phyloP scores from a whole-genome alignment of 2,329 filamentous ascomycete species.

The Ophiosphaerella korrae region DNA sequence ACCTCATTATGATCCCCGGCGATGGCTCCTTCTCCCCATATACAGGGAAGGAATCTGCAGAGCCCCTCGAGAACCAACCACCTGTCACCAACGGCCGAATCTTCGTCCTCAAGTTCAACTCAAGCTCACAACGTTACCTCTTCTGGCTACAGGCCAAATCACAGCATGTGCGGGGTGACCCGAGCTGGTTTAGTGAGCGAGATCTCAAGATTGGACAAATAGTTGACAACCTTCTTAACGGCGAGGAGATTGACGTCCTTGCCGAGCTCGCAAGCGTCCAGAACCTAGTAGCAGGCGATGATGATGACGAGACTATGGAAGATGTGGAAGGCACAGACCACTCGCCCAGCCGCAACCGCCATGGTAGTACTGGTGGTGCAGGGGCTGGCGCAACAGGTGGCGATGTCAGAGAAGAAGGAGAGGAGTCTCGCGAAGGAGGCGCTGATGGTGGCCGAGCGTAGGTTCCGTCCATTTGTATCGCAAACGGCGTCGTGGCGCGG shows the following conservation, averaged over 20 bases:
- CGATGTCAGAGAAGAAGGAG: constrained; percentile 88
- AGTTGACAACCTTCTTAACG: constrained; percentile 82
- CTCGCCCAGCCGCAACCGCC: constrained; percentile 36
- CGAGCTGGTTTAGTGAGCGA: constrained; percentile 80
- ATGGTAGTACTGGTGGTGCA: constrained; percentile 71
- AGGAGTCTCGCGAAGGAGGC: constrained; percentile 86
- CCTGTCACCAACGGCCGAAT: constrained; percentile 80
- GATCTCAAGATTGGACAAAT: constrained; percentile 88
- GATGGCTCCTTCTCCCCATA: constrained; percentile 90
- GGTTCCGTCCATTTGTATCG: constrained; percentile 61
- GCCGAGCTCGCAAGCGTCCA: constrained; percentile 67
- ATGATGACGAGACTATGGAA: constrained; percentile 71
- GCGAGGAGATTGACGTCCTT: constrained; percentile 82
- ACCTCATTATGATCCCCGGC: constrained; percentile 90
- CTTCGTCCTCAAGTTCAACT: constrained; percentile 91
- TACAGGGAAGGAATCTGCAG: constrained; percentile 56
- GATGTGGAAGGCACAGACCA: constrained; percentile 61
- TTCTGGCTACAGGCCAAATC: constrained; percentile 97
- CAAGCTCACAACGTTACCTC: constrained; percentile 86
- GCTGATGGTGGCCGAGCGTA: constrained; percentile 99
- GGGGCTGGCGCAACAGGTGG: constrained; percentile 87
- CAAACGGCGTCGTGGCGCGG: constrained; percentile 44
- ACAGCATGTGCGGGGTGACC: constrained; percentile 71
- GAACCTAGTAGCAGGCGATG: constrained; percentile 58
- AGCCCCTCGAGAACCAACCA: constrained; percentile 64